A percentile compares a stretch with the other conserved stretches of the same genome.
Conservation (phyloP, 176 grass and related monocot genomes). For the Rhynchospora pubera region DNA sequence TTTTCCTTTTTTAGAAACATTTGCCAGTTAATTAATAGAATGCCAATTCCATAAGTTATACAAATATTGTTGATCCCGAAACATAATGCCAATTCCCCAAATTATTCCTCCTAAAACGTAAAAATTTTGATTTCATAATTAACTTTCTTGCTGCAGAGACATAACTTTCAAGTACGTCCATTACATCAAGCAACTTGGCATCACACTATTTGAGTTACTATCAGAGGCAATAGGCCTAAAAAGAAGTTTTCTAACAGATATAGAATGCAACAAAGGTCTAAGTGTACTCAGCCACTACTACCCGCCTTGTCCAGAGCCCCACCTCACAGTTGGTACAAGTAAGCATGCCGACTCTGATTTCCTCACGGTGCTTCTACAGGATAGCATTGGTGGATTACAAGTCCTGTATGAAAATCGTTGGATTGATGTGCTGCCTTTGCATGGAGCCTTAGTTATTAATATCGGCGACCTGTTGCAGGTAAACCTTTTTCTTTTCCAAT, state of each 20-base stretch:
- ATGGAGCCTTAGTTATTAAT: constrained; percentile 42
- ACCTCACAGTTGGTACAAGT: constrained; percentile 22
- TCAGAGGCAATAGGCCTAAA: constrained; percentile 38
- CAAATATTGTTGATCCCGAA: no score
- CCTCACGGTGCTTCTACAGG: constrained; percentile 46
- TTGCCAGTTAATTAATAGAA: no score
- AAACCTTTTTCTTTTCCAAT: not conserved
- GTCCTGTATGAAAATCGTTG: constrained; percentile 16
- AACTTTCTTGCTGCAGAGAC: not conserved
- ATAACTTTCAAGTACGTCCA: not conserved
- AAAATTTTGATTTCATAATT: not conserved
- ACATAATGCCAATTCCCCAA: no score
- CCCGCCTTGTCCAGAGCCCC: constrained; percentile 44
- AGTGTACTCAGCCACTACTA: constrained; percentile 39
- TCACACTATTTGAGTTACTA: constrained; percentile 31
- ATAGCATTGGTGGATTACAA: constrained; percentile 43
- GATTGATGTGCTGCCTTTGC: constrained; percentile 34
- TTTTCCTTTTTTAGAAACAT: no score
- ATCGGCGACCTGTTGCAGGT: constrained; percentile 47
- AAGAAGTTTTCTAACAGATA: not conserved
- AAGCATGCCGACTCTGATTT: constrained; percentile 41
- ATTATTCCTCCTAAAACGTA: no score
- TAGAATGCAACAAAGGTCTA: constrained; percentile 16
- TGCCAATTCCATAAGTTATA: no score
- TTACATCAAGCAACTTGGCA: constrained; percentile 10